A percentile compares a stretch with the other conserved stretches of the same genome.
Conservation (phyloP, 805 yeast genomes). For the Yarrowia divulgata region DNA sequence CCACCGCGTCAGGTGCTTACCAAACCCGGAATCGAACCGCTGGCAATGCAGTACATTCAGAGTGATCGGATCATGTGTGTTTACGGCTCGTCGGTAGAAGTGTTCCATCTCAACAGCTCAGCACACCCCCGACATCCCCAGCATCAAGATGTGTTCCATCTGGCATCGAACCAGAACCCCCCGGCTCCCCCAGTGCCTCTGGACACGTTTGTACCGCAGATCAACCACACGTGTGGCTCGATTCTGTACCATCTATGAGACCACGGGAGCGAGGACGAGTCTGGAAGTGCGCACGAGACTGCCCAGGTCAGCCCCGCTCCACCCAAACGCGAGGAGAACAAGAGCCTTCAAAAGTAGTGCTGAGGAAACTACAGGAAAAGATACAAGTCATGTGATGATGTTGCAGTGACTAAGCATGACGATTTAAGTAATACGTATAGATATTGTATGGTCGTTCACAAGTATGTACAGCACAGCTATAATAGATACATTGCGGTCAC, state of each 20-base stretch:
- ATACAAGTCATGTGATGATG: too few relatives aligned
- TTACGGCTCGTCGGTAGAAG: constrained; percentile 16
- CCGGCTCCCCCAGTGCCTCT: constrained; percentile 31
- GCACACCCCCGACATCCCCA: constrained; percentile 33
- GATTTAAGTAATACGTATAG: too few relatives aligned
- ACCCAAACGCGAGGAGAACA: not conserved
- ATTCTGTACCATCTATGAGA: constrained; percentile 35
- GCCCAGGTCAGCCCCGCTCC: constrained; percentile 11
- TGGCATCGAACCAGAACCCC: constrained; percentile 20
- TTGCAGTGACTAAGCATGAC: too few relatives aligned
- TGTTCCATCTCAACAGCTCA: constrained; percentile 30
- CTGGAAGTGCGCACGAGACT: not conserved
- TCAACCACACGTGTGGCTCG: constrained; percentile 27
- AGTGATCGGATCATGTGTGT: constrained; percentile 39
- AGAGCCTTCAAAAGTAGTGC: not conserved
- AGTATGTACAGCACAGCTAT: too few relatives aligned
- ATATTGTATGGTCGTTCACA: too few relatives aligned
- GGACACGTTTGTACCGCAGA: constrained; percentile 31
- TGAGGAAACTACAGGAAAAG: too few relatives aligned
- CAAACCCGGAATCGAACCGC: constrained; percentile 3
- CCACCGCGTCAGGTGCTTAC: constrained; percentile 34
- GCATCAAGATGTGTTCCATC: constrained; percentile 36
- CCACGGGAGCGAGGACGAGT: constrained; percentile 24
- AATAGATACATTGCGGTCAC: too few relatives aligned
- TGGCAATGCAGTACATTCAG: constrained; percentile 37